These are phyloP conservation scores for Septoria petroselini DNA, from an alignment of 2,329 filamentous ascomycete genomes.

Conservation along the genomic window DNA sequence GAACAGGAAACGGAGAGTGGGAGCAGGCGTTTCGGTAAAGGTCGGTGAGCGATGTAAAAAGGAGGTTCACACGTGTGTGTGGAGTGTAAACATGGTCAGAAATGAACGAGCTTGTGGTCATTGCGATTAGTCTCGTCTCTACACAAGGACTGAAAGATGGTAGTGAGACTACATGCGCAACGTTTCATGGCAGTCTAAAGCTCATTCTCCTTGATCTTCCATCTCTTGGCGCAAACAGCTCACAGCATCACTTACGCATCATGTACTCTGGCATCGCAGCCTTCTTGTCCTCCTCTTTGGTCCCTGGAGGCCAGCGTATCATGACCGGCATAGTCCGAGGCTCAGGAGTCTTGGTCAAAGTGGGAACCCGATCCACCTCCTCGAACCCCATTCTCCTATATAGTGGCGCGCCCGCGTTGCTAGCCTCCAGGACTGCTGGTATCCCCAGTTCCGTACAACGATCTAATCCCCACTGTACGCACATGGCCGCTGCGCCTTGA, in stretches of 20 bases:
- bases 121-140: too few species aligned
- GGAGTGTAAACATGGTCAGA: too few species aligned
- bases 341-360: not conserved
- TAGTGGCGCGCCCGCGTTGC: slow-evolving; percentile 34
- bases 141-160: too few species aligned
- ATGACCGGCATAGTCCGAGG: slow-evolving; percentile 20
- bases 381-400: slow-evolving; percentile 40
- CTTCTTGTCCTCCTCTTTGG: slow-evolving; percentile 19
- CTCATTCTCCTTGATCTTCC: too few species aligned
- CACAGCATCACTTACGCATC: not conserved
- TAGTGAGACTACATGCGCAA: too few species aligned
- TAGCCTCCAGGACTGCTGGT: slow-evolving; percentile 40
- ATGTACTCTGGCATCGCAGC: slow-evolving; percentile 5
- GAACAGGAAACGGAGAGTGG: too few species aligned
- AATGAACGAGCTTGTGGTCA: too few species aligned
- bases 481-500: slow-evolving; percentile 38
- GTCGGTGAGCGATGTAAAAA: too few species aligned
- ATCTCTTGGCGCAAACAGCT: too few species aligned
- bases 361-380: slow-evolving; percentile 20
- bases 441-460: slow-evolving; percentile 39
- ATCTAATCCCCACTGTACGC: slow-evolving; percentile 41
- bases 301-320: slow-evolving; percentile 28
- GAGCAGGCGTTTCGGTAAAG: too few species aligned
- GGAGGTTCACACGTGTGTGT: too few species aligned
- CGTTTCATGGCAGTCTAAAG: too few species aligned